Evolutionary conservation across 2,329 filamentous ascomycete genomes (phyloP), one percentile per base, ranked within the genome.

Genomic region (Colletotrichum incanum): DNA sequence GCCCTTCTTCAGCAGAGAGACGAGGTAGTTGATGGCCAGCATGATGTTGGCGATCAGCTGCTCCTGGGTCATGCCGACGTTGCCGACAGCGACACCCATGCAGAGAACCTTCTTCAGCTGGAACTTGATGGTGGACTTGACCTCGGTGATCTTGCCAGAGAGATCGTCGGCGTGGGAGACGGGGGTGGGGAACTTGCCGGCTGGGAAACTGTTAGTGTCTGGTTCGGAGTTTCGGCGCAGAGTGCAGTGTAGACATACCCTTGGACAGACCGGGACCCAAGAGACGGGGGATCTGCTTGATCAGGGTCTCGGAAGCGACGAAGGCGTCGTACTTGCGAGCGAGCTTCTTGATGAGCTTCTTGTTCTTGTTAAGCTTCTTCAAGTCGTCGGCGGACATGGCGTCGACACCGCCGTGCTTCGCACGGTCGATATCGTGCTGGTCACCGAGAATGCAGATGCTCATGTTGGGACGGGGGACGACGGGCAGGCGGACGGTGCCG

Each of bases 281-380:
- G 86, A 99, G 95, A 98, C 96, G 96, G 81, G 96, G 96, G 82
- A 99, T 98, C 91, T 98, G 95, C 93, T 98, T 98, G 93, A 99
- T 98, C 83, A 99, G 89, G 83, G 93, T 89, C 84, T 99, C 96
- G 84, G 96, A 98, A 85, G 96, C 93, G 84, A 99, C 88, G 89
- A 99, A 99, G 80, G 96, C 96, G 87, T 99, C 96, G 93, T 99
- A 98, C 91, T 99, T 99, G 92, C 95, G 95, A 77, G 96, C 96
- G 79, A 99, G 94, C 93, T 99, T 99, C 95, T 99, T 99, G 93
- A 99, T 98, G 83, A 98, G 93, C 93, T 99, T 99, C 94, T 99
- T 98, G 94, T 99, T 99, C 94, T 99, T 99, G 93, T 99, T 99
- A 80, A 99, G 94, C 93, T 99, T 99, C 94, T 99, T 99, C 89